Percentiles rank a stretch among this genome's conserved stretches.
Conservation (phyloP, 352 stramenopile genomes). For the Phytophthora constricta region DNA sequence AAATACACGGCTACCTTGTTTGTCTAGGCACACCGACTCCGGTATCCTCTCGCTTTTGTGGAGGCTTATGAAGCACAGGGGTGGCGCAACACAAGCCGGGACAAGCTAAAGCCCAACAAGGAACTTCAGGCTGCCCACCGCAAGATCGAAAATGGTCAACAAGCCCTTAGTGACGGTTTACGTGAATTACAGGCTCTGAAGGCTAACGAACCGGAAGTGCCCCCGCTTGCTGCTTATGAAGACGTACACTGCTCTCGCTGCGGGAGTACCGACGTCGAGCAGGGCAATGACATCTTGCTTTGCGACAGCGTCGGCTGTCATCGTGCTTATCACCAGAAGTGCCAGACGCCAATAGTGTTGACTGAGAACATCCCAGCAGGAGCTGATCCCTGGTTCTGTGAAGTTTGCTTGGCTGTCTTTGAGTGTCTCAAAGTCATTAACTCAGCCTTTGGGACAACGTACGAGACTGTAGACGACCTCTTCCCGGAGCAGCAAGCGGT, state of each 20-base stretch:
- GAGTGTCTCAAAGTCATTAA: slow-evolving; percentile 85
- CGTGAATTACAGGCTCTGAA: slow-evolving; percentile 49
- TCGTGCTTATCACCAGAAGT: slow-evolving; percentile 84
- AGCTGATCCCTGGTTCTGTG: slow-evolving; percentile 82
- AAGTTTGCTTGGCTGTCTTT: slow-evolving; percentile 78
- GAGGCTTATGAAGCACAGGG: slow-evolving; percentile 85
- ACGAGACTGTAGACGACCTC: slow-evolving; percentile 59
- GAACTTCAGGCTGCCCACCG: slow-evolving; percentile 58
- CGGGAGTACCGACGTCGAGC: slow-evolving; percentile 59
- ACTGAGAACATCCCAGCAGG: slow-evolving; percentile 71
- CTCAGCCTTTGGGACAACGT: slow-evolving; percentile 74
- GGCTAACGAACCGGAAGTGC: slow-evolving; percentile 56
- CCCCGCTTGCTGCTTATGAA: slow-evolving; percentile 47
- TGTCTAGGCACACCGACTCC: slow-evolving; percentile 64
- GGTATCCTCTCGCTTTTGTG: slow-evolving; percentile 78
- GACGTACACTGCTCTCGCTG: slow-evolving; percentile 86
- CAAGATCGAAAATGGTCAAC: slow-evolving; percentile 70
- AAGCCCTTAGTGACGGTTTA: slow-evolving; percentile 52
- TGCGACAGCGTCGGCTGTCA: slow-evolving; percentile 79
- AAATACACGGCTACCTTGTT: no score
- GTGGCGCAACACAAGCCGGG: slow-evolving; percentile 75
- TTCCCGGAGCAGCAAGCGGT: slow-evolving; percentile 52
- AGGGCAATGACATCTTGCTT: slow-evolving; percentile 86
- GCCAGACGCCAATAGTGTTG: slow-evolving; percentile 62
- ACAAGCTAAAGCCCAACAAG: slow-evolving; percentile 85